Percentiles rank a stretch among this genome's conserved stretches.
phyloP scores from a whole-genome alignment of 139 green algal genomes.

The Coelastrella sp. region DNA sequence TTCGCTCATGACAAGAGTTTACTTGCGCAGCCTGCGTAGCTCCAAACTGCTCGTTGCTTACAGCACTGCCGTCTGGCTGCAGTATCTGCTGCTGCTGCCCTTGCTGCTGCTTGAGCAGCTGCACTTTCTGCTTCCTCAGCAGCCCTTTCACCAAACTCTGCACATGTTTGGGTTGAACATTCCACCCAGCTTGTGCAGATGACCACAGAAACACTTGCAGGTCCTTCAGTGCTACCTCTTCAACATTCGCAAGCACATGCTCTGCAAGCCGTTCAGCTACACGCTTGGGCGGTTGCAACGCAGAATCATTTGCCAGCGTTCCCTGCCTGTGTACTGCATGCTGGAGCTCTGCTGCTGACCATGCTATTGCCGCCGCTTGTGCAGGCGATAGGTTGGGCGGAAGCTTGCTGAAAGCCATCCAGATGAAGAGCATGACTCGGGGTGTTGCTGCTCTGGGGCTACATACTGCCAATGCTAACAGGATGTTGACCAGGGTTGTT shows the following conservation, averaged over 20 bases:
- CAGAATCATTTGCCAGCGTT: not conserved
- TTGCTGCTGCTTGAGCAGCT: not conserved
- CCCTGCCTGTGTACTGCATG: not conserved
- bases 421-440: not conserved
- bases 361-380: slow-evolving; percentile 17
- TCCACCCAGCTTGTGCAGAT: not conserved
- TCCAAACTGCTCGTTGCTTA: not conserved
- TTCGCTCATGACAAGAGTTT: no score
- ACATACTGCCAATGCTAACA: slow-evolving; percentile 4
- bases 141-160: not conserved
- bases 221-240: not conserved
- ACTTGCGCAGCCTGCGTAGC: no score
- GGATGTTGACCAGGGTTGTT: slow-evolving; percentile 2
- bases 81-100: not conserved
- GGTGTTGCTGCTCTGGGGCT: slow-evolving; percentile 1
- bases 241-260: not conserved
- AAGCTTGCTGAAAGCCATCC: not conserved
- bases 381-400: not conserved
- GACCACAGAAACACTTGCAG: slow-evolving; percentile 2
- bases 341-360: not conserved
- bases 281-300: not conserved
- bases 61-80: not conserved
- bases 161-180: not conserved
- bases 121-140: slow-evolving; percentile 10
- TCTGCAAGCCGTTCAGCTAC: not conserved